phyloP scores from a whole-genome alignment of 495 filamentous ascomycete species.

The Penicillium fimorum region DNA sequence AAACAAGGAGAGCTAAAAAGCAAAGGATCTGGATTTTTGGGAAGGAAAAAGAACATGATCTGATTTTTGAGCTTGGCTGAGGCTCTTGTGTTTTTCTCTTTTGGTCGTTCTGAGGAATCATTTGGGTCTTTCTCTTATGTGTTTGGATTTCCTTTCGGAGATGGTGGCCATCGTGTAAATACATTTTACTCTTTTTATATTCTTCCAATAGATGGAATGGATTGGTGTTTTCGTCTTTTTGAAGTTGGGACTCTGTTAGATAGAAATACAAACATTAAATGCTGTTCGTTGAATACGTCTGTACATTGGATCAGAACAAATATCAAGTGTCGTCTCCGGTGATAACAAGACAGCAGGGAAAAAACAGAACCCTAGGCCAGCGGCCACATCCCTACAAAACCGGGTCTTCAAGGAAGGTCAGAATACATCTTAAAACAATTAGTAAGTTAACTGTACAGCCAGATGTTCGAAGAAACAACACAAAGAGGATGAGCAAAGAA shows the following conservation, averaged over 20 bases:
- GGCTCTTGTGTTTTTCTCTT: conserved; percentile 8
- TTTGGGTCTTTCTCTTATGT: conserved; percentile 7
- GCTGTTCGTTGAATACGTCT: neutral
- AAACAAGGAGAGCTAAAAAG: conserved; percentile 1
- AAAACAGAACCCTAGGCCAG: neutral
- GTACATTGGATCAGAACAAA: neutral
- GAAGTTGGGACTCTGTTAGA: neutral
- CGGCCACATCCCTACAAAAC: neutral
- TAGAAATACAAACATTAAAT: neutral
- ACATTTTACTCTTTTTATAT: conserved; percentile 29
- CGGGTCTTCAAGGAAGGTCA: neutral
- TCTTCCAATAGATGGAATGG: conserved; percentile 39
- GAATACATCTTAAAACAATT: neutral
- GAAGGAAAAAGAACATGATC: conserved; percentile 5
- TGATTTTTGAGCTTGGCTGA: conserved; percentile 5
- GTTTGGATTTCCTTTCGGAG: conserved; percentile 12
- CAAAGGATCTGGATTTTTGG: conserved; percentile 2
- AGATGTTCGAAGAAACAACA: neutral
- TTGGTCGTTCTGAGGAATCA: conserved; percentile 7
- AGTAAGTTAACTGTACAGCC: neutral
- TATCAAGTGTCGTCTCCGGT: neutral
- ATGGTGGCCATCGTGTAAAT: conserved; percentile 32
- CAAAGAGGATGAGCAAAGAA: neutral
- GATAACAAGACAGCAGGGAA: neutral
- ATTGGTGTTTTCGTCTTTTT: conserved; percentile 17